phyloP scores from a whole-genome alignment of 2,329 filamentous ascomycete species.

The Coleophoma crateriformis region DNA sequence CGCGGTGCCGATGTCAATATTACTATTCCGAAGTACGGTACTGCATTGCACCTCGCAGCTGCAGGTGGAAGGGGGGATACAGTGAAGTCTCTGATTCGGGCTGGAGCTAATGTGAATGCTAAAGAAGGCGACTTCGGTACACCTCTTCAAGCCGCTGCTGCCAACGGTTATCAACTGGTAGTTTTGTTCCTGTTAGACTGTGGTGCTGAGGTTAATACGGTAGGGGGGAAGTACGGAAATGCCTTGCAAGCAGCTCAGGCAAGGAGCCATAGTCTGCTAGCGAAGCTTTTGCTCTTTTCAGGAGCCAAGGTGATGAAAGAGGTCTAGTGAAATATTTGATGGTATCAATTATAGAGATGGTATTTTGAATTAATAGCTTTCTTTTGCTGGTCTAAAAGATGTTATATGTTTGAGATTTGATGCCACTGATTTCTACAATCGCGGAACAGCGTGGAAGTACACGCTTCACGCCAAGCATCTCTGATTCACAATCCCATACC shows the following conservation, averaged over 20 bases:
- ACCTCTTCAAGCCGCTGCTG: conserved; percentile 6
- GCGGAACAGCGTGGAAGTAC: too few relatives aligned
- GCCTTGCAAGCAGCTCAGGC: conserved; percentile 3
- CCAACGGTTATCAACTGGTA: background rate
- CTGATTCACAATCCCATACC: too few relatives aligned
- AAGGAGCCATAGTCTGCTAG: background rate
- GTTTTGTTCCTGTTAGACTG: conserved; percentile 4
- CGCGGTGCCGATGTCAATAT: background rate
- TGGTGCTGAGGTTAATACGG: conserved; percentile 6
- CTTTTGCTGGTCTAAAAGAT: too few relatives aligned
- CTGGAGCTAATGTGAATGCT: conserved; percentile 4
- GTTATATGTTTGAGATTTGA: too few relatives aligned
- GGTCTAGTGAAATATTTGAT: background rate
- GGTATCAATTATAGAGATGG: background rate
- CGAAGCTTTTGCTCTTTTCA: background rate
- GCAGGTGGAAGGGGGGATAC: background rate
- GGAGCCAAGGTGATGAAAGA: background rate
- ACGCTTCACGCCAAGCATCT: too few relatives aligned
- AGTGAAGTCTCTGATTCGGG: conserved; percentile 2
- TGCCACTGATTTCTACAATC: too few relatives aligned
- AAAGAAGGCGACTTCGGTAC: conserved; percentile 2
- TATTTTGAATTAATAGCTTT: background rate
- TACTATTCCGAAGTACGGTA: conserved; percentile 1
- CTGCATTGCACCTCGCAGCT: conserved; percentile 1
- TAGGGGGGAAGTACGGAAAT: conserved; percentile 3